A percentile compares a stretch with the other conserved stretches of the same genome.
Evolutionary conservation across 1,284 basidiomycete genomes (phyloP).

Genomic region (Boletus calvinii): DNA sequence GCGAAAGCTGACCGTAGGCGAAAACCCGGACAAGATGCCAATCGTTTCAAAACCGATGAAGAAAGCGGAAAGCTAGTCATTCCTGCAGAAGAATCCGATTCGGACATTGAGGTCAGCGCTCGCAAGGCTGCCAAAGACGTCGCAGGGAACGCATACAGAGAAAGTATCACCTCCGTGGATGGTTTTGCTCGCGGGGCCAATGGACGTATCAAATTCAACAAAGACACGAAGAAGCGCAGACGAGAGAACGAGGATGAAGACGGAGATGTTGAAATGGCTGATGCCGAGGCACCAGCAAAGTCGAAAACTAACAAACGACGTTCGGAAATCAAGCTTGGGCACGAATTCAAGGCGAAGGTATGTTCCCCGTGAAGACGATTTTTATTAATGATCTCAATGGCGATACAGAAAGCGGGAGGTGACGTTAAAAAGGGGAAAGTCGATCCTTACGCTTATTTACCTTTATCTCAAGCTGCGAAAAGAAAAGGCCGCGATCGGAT

Average conservation of each 20-base stretch:
- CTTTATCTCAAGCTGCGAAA: conserved; percentile 81
- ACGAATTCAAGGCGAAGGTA: conserved; percentile 89
- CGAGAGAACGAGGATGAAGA: conserved; percentile 65
- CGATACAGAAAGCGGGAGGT: conserved; percentile 79
- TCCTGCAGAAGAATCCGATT: conserved; percentile 57
- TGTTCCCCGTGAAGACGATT: conserved; percentile 13
- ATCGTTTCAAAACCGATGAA: conserved; percentile 85
- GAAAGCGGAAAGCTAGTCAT: conserved; percentile 90
- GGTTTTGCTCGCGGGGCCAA: conserved; percentile 84
- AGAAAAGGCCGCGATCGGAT: conserved; percentile 49
- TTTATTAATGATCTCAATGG: not conserved
- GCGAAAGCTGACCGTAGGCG: conserved; percentile 53
- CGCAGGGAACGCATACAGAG: conserved; percentile 82
- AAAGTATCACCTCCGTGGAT: conserved; percentile 80
- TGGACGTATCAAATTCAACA: conserved; percentile 93
- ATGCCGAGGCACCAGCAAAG: conserved; percentile 38
- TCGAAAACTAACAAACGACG: conserved; percentile 61
- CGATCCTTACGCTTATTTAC: conserved; percentile 92
- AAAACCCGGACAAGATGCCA: conserved; percentile 85
- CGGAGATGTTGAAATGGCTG: conserved; percentile 64
- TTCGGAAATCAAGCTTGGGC: conserved; percentile 64
- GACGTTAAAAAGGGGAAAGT: conserved; percentile 86
- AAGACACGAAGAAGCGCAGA: conserved; percentile 90
- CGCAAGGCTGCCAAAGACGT: conserved; percentile 49
- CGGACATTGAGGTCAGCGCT: conserved; percentile 37